Evolutionary conservation across 208 protist species (phyloP), one percentile per base, ranked within the genome.

Genomic region (Acanthamoeba triangularis): DNA sequence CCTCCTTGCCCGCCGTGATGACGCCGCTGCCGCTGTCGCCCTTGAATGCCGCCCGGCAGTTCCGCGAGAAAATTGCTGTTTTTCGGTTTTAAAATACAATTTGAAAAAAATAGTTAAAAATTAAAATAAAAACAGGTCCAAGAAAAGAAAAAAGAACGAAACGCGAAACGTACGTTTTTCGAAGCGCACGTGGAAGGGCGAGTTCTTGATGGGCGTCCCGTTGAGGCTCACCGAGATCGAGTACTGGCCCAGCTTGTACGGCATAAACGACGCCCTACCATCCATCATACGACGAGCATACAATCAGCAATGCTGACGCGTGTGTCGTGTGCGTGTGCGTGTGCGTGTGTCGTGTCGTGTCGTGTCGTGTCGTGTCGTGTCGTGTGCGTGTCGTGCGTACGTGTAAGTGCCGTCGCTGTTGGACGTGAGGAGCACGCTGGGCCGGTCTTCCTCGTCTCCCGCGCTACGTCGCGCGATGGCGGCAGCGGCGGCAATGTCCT

Each of bases 121-220:
- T 13, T 25, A 61, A 0, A 67, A 67, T 8, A 67, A 67, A 20
- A 30, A 20, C 61, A 20, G 61, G 11, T 16, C 11, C 16, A 87
- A 49, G 49, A 25, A 87, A 1, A 4, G 1, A 10, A 61, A 0
- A 33, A 67, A 18, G 52, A 18, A 28, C 2, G 61, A 7, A n/a
- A 61, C 54, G 28, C 7, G 61, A 7, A n/a, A 61, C 54, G 28
- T 0, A 90, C 82, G 82, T 49, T 56, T 28, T 33, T 90, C 54
- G 30, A 90, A 37, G 47, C 54, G 82, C 52, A 90, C 30, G 25
- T 8, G n/a, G 7, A 90, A 65, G 54, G 82, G 82, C 16, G 82
- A 90, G 41, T 90, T 90, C 54, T 90, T 90, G 47, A 90, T 90
- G 82, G 47, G 49, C 14, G 16, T 61, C 10, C 82, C 82, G 82